phyloP scores from a whole-genome alignment of 345 rosid species.

The Acer negundo region DNA sequence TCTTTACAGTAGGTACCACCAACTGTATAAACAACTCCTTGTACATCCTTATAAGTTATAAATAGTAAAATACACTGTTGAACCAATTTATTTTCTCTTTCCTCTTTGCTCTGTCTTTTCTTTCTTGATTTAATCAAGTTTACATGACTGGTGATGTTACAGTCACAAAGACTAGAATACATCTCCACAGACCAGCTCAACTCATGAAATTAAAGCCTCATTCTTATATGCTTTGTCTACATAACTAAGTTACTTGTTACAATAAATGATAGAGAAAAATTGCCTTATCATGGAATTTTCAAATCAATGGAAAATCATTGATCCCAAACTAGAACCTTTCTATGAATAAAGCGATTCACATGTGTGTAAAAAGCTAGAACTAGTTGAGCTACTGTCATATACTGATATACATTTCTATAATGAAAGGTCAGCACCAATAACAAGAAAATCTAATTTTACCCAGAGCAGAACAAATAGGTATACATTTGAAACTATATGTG shows the following conservation, averaged over 20 bases:
- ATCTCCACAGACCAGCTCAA: neutral
- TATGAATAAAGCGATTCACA: neutral
- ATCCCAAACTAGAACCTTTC: neutral
- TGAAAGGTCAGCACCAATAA: neutral
- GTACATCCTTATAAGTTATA: neutral
- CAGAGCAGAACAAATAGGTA: neutral
- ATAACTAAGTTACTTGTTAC: neutral
- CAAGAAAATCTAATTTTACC: neutral
- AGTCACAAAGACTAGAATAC: neutral
- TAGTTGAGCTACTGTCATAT: neutral
- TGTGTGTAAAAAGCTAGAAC: neutral
- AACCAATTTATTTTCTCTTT: neutral
- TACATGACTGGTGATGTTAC: neutral
- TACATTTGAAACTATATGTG: slow-evolving; percentile 1
- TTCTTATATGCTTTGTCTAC: neutral
- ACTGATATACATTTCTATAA: neutral
- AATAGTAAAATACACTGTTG: neutral
- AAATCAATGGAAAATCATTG: neutral
- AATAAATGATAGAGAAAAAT: neutral
- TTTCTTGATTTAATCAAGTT: neutral
- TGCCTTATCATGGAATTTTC: neutral
- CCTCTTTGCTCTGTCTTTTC: neutral
- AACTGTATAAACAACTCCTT: neutral
- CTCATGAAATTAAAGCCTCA: neutral
- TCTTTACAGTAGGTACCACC: neutral